A percentile compares a stretch with the other conserved stretches of the same genome.
These are phyloP conservation scores for Orobanche coerulescens DNA, from an alignment of 257 asterid species.

Conservation along the genomic window DNA sequence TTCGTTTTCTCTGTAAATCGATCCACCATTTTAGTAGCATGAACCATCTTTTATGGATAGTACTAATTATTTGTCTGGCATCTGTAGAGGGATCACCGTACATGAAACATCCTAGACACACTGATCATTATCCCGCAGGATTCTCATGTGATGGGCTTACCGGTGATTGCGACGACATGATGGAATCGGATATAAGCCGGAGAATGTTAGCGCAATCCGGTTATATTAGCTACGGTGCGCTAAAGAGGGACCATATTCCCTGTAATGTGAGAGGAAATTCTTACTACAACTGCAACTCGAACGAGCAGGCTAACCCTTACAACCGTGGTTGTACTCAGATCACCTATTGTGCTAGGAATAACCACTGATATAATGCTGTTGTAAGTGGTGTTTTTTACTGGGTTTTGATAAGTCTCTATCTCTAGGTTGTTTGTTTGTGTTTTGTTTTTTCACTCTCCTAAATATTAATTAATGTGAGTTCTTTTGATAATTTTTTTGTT, in stretches of 20 bases:
- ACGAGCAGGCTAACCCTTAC: constrained; percentile 35
- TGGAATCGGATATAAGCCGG: constrained; percentile 27
- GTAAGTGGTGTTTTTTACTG: too few relatives aligned
- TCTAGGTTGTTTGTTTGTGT: too few relatives aligned
- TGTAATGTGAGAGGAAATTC: constrained; percentile 31
- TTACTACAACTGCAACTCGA: constrained; percentile 29
- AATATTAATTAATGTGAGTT: too few relatives aligned
- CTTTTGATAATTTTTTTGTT: too few relatives aligned
- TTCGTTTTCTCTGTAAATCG: too few relatives aligned
- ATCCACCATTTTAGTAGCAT: background rate
- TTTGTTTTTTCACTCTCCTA: too few relatives aligned
- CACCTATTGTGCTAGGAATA: constrained; percentile 28
- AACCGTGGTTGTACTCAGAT: constrained; percentile 31
- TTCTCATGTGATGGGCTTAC: background rate
- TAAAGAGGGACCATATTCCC: constrained; percentile 24
- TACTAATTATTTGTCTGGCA: constrained; percentile 1
- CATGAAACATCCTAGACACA: background rate
- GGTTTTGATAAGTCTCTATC: too few relatives aligned
- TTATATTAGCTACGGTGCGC: constrained; percentile 32
- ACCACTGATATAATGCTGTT: constrained; percentile 25
- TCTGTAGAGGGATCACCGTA: constrained; percentile 3
- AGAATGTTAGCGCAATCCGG: background rate
- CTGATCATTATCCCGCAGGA: background rate
- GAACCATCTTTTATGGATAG: background rate
- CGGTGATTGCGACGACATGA: constrained; percentile 22